Conservation (phyloP, 768 basidiomycete species). For the Clitopilus passeckerianus region DNA sequence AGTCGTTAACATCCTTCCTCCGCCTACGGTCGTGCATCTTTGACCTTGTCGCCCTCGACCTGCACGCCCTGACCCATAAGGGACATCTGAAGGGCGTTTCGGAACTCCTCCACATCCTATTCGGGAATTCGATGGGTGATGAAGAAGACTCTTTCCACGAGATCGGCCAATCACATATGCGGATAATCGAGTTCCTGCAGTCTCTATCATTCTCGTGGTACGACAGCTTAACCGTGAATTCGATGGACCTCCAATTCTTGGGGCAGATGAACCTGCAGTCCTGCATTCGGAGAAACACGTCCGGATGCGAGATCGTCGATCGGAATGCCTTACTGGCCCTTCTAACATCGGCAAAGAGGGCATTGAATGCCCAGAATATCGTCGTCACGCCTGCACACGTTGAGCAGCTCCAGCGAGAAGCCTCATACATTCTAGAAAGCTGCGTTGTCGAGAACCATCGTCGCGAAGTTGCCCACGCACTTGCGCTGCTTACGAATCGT, state of each 20-base stretch:
- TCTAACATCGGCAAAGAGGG: slow-evolving; percentile 54
- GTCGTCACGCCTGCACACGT: slow-evolving; percentile 58
- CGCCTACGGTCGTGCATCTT: slow-evolving; percentile 81
- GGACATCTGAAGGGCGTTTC: slow-evolving; percentile 69
- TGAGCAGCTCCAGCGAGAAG: slow-evolving; percentile 66
- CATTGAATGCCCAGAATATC: slow-evolving; percentile 62
- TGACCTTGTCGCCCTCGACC: slow-evolving; percentile 81
- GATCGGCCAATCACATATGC: slow-evolving; percentile 76
- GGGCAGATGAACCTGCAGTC: slow-evolving; percentile 61
- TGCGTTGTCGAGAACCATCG: slow-evolving; percentile 87
- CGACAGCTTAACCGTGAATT: slow-evolving; percentile 60
- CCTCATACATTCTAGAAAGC: slow-evolving; percentile 72
- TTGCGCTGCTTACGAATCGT: slow-evolving; percentile 73
- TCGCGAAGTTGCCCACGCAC: slow-evolving; percentile 70
- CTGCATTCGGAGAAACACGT: slow-evolving; percentile 62
- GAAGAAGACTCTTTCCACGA: slow-evolving; percentile 61
- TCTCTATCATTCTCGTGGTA: slow-evolving; percentile 87
- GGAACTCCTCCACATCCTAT: slow-evolving; percentile 77
- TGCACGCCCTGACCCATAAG: slow-evolving; percentile 80
- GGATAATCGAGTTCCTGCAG: slow-evolving; percentile 85
- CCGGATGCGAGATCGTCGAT: slow-evolving; percentile 83
- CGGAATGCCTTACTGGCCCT: slow-evolving; percentile 64
- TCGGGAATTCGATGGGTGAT: slow-evolving; percentile 46
- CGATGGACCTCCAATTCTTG: slow-evolving; percentile 61
- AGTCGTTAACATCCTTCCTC: slow-evolving; percentile 70